Evolutionary conservation across 352 stramenopile genomes (phyloP), one percentile per base, ranked within the genome.

Genomic region (Plasmopara muralis): DNA sequence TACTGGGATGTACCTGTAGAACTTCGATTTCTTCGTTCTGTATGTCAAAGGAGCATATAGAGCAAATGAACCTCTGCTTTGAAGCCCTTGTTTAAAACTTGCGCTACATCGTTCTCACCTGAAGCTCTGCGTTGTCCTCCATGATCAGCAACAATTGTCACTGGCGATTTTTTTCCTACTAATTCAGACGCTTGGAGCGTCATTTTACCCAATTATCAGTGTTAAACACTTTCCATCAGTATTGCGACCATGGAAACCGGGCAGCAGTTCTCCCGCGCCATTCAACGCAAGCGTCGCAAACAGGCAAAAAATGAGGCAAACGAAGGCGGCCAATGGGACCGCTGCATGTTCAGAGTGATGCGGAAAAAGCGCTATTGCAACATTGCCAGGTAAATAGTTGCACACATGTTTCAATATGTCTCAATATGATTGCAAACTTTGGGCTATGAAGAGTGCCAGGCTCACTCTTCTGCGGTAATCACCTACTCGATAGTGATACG

Each of bases 301-400:
- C 61, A 83, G 43, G 53, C 60, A 0, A 93, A 93, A 64, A 43
- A 55, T 6, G 50, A 66, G 16, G 66, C 72, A 3, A 77, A 73
- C 44, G 58, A 73, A 16, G 60, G 50, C 5, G 79, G 71, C 31
- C 60, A 82, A 49, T 93, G 83, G 83, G 68, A 82, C 3, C 74
- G 77, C 44, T 93, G 83, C 61, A 85, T 90, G 77, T 90, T 89
- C 55, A 72, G 68, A 30, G 63, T 93, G 31, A 66, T 82, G 61
- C 74, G 76, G 47, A 93, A 93, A 63, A 80, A 87, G 42, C 83
- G 83, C 57, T 90, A 70, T 43, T 93, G 83, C 61, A 93, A 90
- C 61, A 85, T 90, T 34, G 48, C 71, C 13, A 71, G 79, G 82
- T 93, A 53, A 43, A 53, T 16, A 34, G 47, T 25, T 25, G 20